Percentiles rank a stretch among this genome's conserved stretches.
These are phyloP conservation scores for Citrullus colocynthis DNA, from an alignment of 306 rosid species.

Conservation along the genomic window DNA sequence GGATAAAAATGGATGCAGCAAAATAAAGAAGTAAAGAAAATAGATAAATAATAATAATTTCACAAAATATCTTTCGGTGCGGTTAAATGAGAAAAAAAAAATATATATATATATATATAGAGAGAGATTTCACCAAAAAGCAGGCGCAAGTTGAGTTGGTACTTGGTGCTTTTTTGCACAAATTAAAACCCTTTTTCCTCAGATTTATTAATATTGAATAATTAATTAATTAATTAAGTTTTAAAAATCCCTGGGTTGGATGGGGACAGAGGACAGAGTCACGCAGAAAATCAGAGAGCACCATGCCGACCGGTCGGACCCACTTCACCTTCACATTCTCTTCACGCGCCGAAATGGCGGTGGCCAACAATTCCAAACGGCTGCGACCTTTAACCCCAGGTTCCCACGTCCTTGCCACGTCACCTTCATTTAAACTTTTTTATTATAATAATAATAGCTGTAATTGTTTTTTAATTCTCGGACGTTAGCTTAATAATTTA, in stretches of 20 bases:
- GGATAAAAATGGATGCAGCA: not conserved
- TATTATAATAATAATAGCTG: not conserved
- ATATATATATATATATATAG: no score
- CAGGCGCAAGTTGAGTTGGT: not conserved
- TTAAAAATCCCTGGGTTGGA: not conserved
- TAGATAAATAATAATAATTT: not conserved
- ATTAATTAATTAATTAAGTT: not conserved
- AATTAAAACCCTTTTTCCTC: not conserved
- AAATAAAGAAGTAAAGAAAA: not conserved
- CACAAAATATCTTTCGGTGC: not conserved
- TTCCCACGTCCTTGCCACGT: not conserved
- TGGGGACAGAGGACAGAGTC: not conserved
- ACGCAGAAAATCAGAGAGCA: slow-evolving; percentile 5
- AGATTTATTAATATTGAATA: not conserved
- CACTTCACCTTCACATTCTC: not conserved
- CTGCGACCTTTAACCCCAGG: not conserved
- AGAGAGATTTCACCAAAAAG: not conserved
- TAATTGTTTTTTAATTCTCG: not conserved
- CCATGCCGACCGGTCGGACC: slow-evolving; percentile 9
- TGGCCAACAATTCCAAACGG: not conserved
- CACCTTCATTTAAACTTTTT: not conserved
- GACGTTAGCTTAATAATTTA: not conserved
- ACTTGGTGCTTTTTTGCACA: not conserved
- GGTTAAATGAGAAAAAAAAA: not conserved
- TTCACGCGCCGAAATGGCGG: slow-evolving; percentile 6